These are phyloP conservation scores for Adansonia gregorii DNA, from an alignment of 441 rosid species.

Conservation along the genomic window DNA sequence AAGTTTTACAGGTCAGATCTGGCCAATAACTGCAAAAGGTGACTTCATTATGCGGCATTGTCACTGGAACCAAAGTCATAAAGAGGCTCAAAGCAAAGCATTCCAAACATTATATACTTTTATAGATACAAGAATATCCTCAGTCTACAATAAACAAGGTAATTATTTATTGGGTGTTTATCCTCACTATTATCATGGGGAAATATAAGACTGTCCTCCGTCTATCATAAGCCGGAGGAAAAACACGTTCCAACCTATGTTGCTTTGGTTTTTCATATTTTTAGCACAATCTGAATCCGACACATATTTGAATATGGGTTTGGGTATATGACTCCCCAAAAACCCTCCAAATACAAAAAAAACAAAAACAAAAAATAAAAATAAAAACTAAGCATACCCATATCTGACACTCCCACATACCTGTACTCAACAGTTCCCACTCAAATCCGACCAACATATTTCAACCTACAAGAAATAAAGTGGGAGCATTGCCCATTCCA, in stretches of 20 bases:
- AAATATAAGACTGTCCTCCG: not conserved
- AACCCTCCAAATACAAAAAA: no score
- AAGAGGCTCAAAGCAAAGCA: constrained; percentile 11
- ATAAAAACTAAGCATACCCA: no score
- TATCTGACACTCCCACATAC: no score
- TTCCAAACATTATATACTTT: not conserved
- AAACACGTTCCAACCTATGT: not conserved
- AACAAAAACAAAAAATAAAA: no score
- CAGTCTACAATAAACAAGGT: constrained; percentile 7
- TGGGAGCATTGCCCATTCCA: not conserved
- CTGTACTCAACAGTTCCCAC: no score
- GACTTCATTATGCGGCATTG: not conserved
- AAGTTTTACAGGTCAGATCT: not conserved
- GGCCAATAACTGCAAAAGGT: not conserved
- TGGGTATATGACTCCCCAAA: no score
- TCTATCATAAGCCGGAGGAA: not conserved
- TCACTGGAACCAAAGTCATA: constrained; percentile 9
- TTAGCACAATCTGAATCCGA: no score
- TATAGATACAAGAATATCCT: not conserved
- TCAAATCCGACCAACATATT: not conserved
- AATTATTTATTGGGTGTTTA: constrained; percentile 1
- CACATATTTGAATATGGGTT: no score
- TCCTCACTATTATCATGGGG: not conserved
- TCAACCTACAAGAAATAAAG: not conserved
- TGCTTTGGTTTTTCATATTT: no score